Percentiles rank a stretch among this genome's conserved stretches.
Evolutionary conservation across 192 early-diverging fungal genomes (phyloP).

Genomic region (Lunasporangiospora selenospora): DNA sequence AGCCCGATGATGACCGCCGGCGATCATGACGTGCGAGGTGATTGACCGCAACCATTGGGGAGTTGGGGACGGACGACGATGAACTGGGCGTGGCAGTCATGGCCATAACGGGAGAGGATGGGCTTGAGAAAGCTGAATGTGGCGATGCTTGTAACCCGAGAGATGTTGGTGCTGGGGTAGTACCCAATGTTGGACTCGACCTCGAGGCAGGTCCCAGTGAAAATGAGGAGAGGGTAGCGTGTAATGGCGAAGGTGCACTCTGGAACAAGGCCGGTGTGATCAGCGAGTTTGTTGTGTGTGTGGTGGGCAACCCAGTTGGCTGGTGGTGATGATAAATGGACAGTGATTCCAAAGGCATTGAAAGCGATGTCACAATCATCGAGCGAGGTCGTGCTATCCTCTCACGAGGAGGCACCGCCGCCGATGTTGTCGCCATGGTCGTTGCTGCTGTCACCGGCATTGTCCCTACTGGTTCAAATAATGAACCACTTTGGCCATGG

Average conservation of each 20-base stretch:
- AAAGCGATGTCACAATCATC: conserved; percentile 16
- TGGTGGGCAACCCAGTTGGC: conserved; percentile 7
- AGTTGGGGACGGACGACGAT: too few relatives aligned
- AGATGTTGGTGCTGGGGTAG: background rate
- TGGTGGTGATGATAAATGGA: conserved; percentile 1
- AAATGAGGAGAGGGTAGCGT: background rate
- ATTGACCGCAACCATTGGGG: background rate
- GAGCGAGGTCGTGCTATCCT: conserved; percentile 22
- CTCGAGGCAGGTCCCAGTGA: background rate
- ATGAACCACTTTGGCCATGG: too few relatives aligned
- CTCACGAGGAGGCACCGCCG: background rate
- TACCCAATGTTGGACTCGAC: too few relatives aligned
- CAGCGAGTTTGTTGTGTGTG: conserved; percentile 18
- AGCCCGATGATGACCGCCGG: conserved; percentile 14
- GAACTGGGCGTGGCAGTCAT: too few relatives aligned
- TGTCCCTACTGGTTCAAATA: too few relatives aligned
- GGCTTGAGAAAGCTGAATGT: too few relatives aligned
- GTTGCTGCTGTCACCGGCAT: too few relatives aligned
- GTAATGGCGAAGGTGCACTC: background rate
- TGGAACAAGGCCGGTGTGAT: background rate
- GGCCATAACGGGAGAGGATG: too few relatives aligned
- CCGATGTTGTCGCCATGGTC: too few relatives aligned
- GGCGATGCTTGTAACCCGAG: background rate
- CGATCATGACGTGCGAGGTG: conserved; percentile 4
- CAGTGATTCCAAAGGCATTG: background rate